Percentiles rank a stretch among this genome's conserved stretches.
Evolutionary conservation across 2,329 filamentous ascomycete species (phyloP).

Genomic region (Fusarium domesticum): DNA sequence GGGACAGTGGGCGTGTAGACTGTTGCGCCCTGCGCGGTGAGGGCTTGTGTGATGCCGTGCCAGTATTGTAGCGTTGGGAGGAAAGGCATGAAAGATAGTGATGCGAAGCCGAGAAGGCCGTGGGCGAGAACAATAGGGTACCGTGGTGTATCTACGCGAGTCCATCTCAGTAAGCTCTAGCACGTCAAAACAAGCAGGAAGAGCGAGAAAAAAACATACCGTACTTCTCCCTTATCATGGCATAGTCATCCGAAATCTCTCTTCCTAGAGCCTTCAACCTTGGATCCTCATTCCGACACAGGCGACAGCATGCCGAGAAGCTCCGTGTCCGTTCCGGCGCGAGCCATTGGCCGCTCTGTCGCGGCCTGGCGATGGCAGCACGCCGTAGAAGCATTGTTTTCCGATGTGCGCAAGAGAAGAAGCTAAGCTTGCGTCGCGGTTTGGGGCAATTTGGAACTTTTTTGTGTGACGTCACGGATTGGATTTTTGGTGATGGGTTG

Average conservation of each 20-base stretch:
- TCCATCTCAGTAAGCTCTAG: neutral
- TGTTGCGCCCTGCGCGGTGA: constrained; percentile 50
- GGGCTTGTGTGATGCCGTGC: constrained; percentile 60
- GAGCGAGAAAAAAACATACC: constrained; percentile 30
- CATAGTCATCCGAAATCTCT: constrained; percentile 47
- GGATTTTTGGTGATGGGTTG: too few species aligned
- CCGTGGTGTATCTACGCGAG: constrained; percentile 49
- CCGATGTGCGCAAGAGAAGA: too few species aligned
- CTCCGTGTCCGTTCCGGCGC: constrained; percentile 1
- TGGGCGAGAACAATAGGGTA: constrained; percentile 64
- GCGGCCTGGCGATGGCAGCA: neutral
- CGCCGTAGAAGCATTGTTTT: constrained; percentile 4
- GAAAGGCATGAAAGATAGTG: constrained; percentile 50
- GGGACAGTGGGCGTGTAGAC: constrained; percentile 62
- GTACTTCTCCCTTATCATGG: constrained; percentile 43
- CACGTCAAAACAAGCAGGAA: neutral
- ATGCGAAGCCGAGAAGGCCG: constrained; percentile 61
- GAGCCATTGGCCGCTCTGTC: neutral
- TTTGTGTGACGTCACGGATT: constrained; percentile 26
- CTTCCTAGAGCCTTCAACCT: constrained; percentile 41
- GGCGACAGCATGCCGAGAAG: constrained; percentile 12
- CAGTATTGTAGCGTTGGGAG: constrained; percentile 61
- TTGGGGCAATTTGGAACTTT: too few species aligned
- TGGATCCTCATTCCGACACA: constrained; percentile 34
- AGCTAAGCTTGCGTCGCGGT: too few species aligned